Evolutionary conservation across 495 filamentous ascomycete species (phyloP), one percentile per base, ranked within the genome.

Genomic region (Neurospora africana): DNA sequence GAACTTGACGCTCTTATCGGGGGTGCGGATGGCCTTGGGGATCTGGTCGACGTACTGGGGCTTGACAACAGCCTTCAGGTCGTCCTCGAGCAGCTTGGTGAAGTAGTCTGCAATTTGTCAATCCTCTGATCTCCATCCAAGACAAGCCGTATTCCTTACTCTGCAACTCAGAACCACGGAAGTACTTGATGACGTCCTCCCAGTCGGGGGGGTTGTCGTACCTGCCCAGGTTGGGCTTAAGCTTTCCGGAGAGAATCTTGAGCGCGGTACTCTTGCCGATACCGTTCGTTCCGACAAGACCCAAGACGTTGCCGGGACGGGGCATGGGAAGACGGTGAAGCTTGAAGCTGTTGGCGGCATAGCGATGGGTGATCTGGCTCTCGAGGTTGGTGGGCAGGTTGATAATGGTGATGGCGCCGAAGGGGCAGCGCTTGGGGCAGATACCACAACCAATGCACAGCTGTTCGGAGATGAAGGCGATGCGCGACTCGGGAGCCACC

Each of bases 291-390:
- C 95, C 95, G 23, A 99, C 95, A 61, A 99, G 88, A 82, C 95
- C 95, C 30, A 99, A 85, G n/a, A 99, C 96, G 77, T 97, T 93
- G 36, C 96, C 96, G 38, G 95, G 95, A 53, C 95, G 89, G 61
- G 95, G 95, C 84, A 94, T 97, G 37, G 95, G 95, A 75, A 99
- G 87, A 75, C 95, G 88, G 82, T 99, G 95, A 72, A 99, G 90
- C 87, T 99, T 99, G 88, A 99, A 99, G 84, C 94, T 98, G 86
- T 99, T 99, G 76, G 95, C 95, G 15, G 94, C 95, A 83, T 99
- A 99, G 81, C 96, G 92, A 81, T 99, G 95, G 73, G 95, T 98
- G 76, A 99, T 94, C 78, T 98, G 91, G 72, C 90, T 94, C 82
- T 99, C 95, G 80, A 99, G 89, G 82, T 98, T 99, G 82, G 95